phyloP scores from a whole-genome alignment of 495 filamentous ascomycete genomes.

The Penicillium mononematosum region DNA sequence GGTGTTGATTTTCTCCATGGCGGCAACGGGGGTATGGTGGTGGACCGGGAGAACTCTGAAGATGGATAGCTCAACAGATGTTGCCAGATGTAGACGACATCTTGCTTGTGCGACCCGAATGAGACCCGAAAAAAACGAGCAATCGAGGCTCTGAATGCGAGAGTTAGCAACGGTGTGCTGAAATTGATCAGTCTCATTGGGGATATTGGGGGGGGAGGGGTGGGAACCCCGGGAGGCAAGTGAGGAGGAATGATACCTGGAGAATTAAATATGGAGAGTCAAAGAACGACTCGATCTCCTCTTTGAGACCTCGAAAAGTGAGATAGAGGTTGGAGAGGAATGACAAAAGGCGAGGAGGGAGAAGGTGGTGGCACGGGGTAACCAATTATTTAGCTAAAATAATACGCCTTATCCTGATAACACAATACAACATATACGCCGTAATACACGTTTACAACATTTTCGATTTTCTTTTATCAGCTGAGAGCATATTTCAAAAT shows the following conservation, averaged over 20 bases:
- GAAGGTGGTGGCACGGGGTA: conserved; percentile 30
- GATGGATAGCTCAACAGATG: conserved; percentile 40
- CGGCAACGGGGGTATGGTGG: conserved; percentile 28
- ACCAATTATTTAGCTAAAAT: conserved; percentile 35
- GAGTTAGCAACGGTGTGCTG: conserved; percentile 5
- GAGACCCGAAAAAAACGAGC: conserved; percentile 13
- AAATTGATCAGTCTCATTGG: conserved; percentile 7
- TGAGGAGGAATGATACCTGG: conserved; percentile 10
- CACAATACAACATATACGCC: conserved; percentile 13
- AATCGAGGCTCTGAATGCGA: conserved; percentile 11
- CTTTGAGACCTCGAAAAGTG: conserved; percentile 3
- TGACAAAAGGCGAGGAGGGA: conserved; percentile 10
- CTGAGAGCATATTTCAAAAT: conserved; percentile 1
- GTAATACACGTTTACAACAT: conserved; percentile 4
- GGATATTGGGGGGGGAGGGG: conserved; percentile 15
- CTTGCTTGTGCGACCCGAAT: conserved; percentile 34
- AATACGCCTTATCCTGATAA: conserved; percentile 23
- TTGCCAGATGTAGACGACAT: conserved; percentile 40
- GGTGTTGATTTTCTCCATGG: conserved; percentile 56
- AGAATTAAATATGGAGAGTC: conserved; percentile 14
- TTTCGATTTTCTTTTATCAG: conserved; percentile 6
- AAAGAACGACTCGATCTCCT: not conserved
- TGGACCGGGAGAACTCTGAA: conserved; percentile 38
- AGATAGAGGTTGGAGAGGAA: conserved; percentile 12
- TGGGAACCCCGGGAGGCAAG: not conserved